Base-by-base conservation (phyloP, 768 basidiomycete species). In the Xanthoconium purpureum region DNA sequence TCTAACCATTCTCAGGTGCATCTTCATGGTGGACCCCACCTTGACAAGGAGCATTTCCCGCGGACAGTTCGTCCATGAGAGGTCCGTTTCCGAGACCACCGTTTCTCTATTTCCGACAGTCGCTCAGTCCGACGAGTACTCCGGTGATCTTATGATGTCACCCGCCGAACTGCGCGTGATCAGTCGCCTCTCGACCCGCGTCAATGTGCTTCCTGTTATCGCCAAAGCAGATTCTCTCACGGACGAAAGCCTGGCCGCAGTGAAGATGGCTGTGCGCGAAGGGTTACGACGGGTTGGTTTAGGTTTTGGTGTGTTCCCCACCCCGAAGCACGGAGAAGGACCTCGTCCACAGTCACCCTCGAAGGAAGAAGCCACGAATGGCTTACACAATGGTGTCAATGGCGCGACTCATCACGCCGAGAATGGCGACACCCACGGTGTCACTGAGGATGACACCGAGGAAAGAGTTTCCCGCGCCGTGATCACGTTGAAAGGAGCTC, bases 1-100 rank as follows among this genome's bases (percentile, higher is more conserved):
- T 50, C 64, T 65, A 56, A 68, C 59, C 54, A 24, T 48, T 52
- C 28, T 51, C 56, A 91, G 90, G 45, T 91, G 88, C 68, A 89
- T 94, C 57, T 93, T 94, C 72, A 80, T 92, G 82, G 80, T 92
- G 64, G 89, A 93, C 65, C 91, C 91, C 13, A 81, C 92, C 63
- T 78, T 83, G 76, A 79, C 83, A 5, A 72, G 74, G 35, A 71
- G 78, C 50, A 76, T 80, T 40, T 78, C 84, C 55, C 79, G 78
- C 50, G 77, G 77, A 2, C 74, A 75, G 52, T 77, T 79, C 6
- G 65, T 78, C 15, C 84, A 84, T 10, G 69, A 72, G 36, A 82
- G 80, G 66, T 78, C 82, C 42, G 83, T 80, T 46, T 89, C 89
- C n/a, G 84, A 88, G 60, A 77, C 83, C 36, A 86, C 84, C 1